Conservation (phyloP, 2,329 filamentous ascomycete genomes). For the Fusarium mangiferae region DNA sequence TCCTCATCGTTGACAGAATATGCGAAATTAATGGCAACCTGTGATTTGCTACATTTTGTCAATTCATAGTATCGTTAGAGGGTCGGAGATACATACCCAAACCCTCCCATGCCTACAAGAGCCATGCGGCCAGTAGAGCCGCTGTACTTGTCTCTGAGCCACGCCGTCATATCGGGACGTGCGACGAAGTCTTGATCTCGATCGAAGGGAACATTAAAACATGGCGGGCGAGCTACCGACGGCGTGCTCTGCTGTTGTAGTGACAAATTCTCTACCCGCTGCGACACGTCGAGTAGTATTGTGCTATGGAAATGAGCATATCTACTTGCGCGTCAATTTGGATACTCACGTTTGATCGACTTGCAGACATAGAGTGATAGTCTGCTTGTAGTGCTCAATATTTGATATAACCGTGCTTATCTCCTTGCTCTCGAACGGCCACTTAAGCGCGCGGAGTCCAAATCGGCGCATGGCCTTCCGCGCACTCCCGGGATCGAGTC, state of each 20-base stretch:
- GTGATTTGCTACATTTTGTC: slow-evolving; percentile 32
- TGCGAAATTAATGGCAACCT: slow-evolving; percentile 50
- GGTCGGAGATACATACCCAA: slow-evolving; percentile 25
- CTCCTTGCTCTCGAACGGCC: background rate
- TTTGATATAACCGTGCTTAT: background rate
- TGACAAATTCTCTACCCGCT: background rate
- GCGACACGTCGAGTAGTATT: background rate
- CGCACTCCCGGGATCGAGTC: background rate
- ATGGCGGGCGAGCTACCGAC: fast-evolving
- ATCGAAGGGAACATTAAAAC: slow-evolving; percentile 41
- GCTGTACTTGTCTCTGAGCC: slow-evolving; percentile 35
- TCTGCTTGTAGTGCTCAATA: background rate
- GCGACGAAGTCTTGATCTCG: slow-evolving; percentile 47
- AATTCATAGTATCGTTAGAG: fast-evolving
- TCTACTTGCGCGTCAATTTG: no score
- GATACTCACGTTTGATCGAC: background rate
- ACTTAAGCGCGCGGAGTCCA: background rate
- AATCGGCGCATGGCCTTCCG: background rate
- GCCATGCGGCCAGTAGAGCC: slow-evolving; percentile 38
- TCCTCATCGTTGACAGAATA: slow-evolving; percentile 43
- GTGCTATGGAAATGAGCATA: background rate
- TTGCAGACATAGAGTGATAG: background rate
- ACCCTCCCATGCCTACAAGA: slow-evolving; percentile 50
- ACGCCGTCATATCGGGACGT: slow-evolving; percentile 41
- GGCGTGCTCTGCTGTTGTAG: background rate